phyloP scores from a whole-genome alignment of 23 red algal species.

The Gracilaria vermiculophylla region DNA sequence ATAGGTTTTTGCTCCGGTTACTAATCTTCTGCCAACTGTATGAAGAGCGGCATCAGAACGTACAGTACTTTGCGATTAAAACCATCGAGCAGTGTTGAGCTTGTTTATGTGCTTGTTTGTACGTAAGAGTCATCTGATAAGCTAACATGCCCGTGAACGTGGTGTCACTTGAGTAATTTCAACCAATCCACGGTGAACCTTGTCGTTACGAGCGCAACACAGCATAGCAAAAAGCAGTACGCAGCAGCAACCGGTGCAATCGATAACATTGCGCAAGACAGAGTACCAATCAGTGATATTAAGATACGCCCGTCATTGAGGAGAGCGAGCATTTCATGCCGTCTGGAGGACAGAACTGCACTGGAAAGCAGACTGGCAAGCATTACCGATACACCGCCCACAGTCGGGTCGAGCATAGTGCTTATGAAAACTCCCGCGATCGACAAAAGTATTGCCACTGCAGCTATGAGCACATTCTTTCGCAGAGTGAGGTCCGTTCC shows the following conservation, averaged over 20 bases:
- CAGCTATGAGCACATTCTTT: constrained; percentile 7
- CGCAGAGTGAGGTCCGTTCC: background rate
- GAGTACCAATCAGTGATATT: background rate
- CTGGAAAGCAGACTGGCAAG: background rate
- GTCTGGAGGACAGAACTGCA: background rate
- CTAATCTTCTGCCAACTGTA: background rate
- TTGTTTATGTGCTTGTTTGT: too few species aligned
- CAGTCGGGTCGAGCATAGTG: background rate
- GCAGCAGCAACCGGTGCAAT: background rate
- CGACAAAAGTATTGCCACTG: background rate
- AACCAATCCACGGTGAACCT: constrained; percentile 5
- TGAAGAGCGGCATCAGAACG: background rate
- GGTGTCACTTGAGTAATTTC: background rate
- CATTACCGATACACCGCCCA: background rate
- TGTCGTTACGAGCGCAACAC: background rate
- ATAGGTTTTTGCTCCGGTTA: background rate
- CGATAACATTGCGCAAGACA: background rate
- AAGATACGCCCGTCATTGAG: constrained; percentile 6
- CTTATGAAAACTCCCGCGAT: background rate
- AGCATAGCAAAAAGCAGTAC: background rate
- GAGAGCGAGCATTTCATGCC: constrained; percentile 24
- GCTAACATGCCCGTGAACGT: background rate
- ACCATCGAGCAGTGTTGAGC: background rate
- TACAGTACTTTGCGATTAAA: background rate
- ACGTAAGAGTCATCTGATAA: too few species aligned